Evolutionary conservation across 2,329 filamentous ascomycete species (phyloP).

Genomic region (Pseudopithomyces maydicus): DNA sequence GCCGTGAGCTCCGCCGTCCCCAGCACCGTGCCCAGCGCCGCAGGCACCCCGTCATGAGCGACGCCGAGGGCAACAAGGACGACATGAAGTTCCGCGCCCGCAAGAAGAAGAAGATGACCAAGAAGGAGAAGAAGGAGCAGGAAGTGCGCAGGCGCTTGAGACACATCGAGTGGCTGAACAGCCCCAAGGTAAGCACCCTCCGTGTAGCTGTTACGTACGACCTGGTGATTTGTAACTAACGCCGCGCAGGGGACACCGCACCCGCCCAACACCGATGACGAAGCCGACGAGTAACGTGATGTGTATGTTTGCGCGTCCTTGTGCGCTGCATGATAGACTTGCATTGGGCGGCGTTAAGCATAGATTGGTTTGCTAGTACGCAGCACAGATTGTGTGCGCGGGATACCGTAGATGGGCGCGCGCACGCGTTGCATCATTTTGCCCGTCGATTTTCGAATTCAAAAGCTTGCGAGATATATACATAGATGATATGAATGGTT

Average conservation of each 20-base stretch:
- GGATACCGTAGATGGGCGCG: neutral
- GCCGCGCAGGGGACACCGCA: slow-evolving; percentile 44
- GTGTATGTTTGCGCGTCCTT: slow-evolving; percentile 3
- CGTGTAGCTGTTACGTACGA: neutral
- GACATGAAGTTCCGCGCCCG: slow-evolving; percentile 88
- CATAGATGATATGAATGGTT: neutral
- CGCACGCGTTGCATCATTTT: neutral
- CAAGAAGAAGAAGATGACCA: slow-evolving; percentile 99
- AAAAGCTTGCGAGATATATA: slow-evolving; percentile 6
- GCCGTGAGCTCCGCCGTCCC: slow-evolving; percentile 43
- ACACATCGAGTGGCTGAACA: slow-evolving; percentile 80
- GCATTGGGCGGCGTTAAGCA: slow-evolving; percentile 26
- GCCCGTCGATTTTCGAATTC: neutral
- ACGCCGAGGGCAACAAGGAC: slow-evolving; percentile 77
- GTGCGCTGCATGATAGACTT: slow-evolving; percentile 12
- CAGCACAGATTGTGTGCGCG: neutral
- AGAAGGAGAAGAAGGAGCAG: slow-evolving; percentile 92
- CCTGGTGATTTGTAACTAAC: slow-evolving; percentile 22
- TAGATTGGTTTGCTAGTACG: slow-evolving; percentile 15
- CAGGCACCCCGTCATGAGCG: slow-evolving; percentile 73
- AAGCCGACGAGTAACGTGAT: slow-evolving; percentile 36
- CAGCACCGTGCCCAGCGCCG: slow-evolving; percentile 47
- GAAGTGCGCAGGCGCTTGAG: slow-evolving; percentile 85
- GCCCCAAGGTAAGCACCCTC: slow-evolving; percentile 55
- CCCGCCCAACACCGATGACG: slow-evolving; percentile 48